Conservation (phyloP, 495 filamentous ascomycete species). For the Trichoderma erinaceum region DNA sequence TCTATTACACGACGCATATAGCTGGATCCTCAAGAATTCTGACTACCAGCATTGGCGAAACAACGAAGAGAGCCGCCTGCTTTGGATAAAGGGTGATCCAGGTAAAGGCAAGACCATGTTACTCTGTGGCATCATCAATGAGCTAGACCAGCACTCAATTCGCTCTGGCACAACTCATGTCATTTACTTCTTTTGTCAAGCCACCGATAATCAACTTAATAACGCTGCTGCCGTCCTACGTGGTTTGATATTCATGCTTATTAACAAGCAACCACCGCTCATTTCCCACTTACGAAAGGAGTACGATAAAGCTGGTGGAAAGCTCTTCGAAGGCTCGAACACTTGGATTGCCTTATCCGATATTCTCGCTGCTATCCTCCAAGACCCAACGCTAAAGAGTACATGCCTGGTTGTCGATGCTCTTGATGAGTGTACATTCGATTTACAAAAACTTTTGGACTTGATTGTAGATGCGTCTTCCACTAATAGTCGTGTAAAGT, state of each 20-base stretch:
- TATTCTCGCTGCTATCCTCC: slow-evolving; percentile 30
- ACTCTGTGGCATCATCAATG: slow-evolving; percentile 35
- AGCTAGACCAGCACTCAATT: slow-evolving; percentile 22
- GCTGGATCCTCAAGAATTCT: slow-evolving; percentile 36
- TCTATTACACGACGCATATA: slow-evolving; percentile 36
- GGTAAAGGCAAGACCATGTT: slow-evolving; percentile 51
- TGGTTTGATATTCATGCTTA: slow-evolving; percentile 37
- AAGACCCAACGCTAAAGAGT: slow-evolving; percentile 21
- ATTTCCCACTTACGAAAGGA: slow-evolving; percentile 27
- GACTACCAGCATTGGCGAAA: slow-evolving; percentile 32
- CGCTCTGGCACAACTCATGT: slow-evolving; percentile 20
- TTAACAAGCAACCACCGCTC: slow-evolving; percentile 30
- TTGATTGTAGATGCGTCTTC: background rate
- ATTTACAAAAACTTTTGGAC: background rate
- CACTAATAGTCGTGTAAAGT: background rate
- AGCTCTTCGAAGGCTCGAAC: slow-evolving; percentile 31
- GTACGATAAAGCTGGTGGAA: slow-evolving; percentile 25
- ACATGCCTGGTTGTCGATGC: slow-evolving; percentile 12
- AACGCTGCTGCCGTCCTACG: slow-evolving; percentile 37
- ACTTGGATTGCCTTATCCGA: slow-evolving; percentile 26
- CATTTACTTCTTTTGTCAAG: slow-evolving; percentile 44
- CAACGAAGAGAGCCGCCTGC: slow-evolving; percentile 16
- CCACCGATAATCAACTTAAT: slow-evolving; percentile 30
- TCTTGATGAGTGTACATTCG: slow-evolving; percentile 13
- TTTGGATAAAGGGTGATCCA: slow-evolving; percentile 36